Conservation (phyloP, 1,284 basidiomycete genomes). For the Hymenochaete sp. region DNA sequence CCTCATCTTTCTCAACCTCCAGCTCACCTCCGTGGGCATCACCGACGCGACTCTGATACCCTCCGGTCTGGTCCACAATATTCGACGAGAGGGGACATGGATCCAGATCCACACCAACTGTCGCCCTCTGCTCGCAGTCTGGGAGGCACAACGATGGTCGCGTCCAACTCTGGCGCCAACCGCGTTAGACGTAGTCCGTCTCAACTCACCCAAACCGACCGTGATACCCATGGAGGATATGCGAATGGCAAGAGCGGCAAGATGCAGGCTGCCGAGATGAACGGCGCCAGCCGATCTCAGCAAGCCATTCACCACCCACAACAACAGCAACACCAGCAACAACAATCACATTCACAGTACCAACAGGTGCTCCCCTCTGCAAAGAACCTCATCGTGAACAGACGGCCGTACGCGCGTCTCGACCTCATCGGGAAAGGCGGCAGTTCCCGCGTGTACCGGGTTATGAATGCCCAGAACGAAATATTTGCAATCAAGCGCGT, state of each 20-base stretch:
- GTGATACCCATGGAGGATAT: constrained; percentile 23
- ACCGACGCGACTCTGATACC: constrained; percentile 66
- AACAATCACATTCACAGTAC: background rate
- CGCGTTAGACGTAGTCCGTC: constrained; percentile 51
- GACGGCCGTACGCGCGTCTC: constrained; percentile 70
- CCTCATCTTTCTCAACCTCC: constrained; percentile 26
- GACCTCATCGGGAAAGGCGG: constrained; percentile 89
- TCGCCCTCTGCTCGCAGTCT: constrained; percentile 19
- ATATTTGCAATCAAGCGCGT: constrained; percentile 87
- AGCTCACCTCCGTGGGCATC: constrained; percentile 31
- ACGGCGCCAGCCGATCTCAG: constrained; percentile 2
- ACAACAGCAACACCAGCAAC: constrained; percentile 14
- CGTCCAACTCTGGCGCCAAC: background rate
- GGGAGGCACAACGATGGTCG: constrained; percentile 9
- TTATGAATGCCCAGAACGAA: constrained; percentile 67
- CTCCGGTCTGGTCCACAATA: constrained; percentile 42
- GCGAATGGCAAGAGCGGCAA: constrained; percentile 14
- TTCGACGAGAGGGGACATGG: too few relatives aligned
- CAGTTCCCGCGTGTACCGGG: constrained; percentile 88
- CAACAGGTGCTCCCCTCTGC: too few relatives aligned
- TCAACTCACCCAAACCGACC: constrained; percentile 47
- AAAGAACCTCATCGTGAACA: constrained; percentile 44
- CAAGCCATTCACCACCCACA: too few relatives aligned
- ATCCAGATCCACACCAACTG: constrained; percentile 11
- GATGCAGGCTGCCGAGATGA: constrained; percentile 23